Conservation (phyloP, 1,284 basidiomycete genomes). For the Nidula niveotomentosa region DNA sequence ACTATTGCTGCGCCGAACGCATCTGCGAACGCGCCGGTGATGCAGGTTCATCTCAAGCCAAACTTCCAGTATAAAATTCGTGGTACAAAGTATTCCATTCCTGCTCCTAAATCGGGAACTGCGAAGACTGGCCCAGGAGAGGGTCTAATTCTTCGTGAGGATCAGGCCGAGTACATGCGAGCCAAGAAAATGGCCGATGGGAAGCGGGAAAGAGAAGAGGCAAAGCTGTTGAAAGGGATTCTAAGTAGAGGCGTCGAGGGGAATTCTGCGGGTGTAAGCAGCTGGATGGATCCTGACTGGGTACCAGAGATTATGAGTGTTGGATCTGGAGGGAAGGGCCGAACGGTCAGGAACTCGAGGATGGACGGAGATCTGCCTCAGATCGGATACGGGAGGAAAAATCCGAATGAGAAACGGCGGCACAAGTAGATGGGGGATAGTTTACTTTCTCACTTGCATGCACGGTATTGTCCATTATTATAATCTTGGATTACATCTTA, state of each 20-base stretch:
- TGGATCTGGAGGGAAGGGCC: conserved; percentile 74
- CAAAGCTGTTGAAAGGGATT: conserved; percentile 66
- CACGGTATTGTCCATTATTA: neutral
- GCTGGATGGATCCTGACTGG: conserved; percentile 98
- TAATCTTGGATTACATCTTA: neutral
- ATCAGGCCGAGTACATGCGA: conserved; percentile 84
- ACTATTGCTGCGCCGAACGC: conserved; percentile 74
- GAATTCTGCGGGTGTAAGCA: conserved; percentile 56
- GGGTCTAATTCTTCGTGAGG: conserved; percentile 86
- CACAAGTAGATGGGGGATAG: conserved; percentile 40
- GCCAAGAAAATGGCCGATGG: conserved; percentile 78
- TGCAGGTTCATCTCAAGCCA: conserved; percentile 88
- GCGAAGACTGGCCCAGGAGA: conserved; percentile 82
- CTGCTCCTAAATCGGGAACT: conserved; percentile 87
- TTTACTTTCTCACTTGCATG: conserved; percentile 7
- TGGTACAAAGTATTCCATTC: conserved; percentile 94
- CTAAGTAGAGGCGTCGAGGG: conserved; percentile 43
- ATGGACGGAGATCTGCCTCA: conserved; percentile 73
- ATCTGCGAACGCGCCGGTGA: conserved; percentile 55
- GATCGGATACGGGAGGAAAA: conserved; percentile 83
- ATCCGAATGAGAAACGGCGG: conserved; percentile 79
- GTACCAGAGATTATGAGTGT: conserved; percentile 82
- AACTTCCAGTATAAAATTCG: conserved; percentile 95
- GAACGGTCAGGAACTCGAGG: conserved; percentile 47
- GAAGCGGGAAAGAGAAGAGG: conserved; percentile 77